Evolutionary conservation across 2,329 filamentous ascomycete species (phyloP).

Genomic region (Colletotrichum sp.): DNA sequence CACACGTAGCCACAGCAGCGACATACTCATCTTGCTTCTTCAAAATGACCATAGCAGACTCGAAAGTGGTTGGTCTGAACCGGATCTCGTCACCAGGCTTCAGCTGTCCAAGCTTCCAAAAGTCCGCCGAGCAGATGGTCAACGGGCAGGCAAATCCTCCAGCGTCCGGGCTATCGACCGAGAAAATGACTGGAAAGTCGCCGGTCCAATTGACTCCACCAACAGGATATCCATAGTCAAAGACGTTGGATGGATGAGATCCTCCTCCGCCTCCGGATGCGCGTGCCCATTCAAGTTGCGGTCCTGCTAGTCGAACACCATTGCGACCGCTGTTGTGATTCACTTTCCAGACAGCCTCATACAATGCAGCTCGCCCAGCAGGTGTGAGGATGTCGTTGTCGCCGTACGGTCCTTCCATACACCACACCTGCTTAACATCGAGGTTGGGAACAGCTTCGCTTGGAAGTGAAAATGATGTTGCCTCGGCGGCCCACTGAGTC

Average conservation of each 20-base stretch:
- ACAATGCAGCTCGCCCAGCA: slow-evolving; percentile 51
- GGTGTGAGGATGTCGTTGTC: slow-evolving; percentile 35
- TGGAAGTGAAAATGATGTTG: neutral
- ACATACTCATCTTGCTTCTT: neutral
- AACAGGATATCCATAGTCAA: slow-evolving; percentile 63
- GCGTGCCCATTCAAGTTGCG: slow-evolving; percentile 63
- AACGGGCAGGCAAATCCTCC: slow-evolving; percentile 35
- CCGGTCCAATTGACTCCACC: slow-evolving; percentile 39
- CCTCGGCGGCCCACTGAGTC: neutral
- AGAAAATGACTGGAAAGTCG: slow-evolving; percentile 37
- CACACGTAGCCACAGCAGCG: neutral
- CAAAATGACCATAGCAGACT: neutral
- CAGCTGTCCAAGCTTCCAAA: slow-evolving; percentile 41
- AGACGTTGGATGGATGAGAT: slow-evolving; percentile 63
- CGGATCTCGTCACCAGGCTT: slow-evolving; percentile 29
- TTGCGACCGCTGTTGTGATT: slow-evolving; percentile 66
- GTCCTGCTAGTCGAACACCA: slow-evolving; percentile 65
- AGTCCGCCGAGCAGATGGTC: slow-evolving; percentile 34
- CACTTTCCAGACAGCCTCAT: slow-evolving; percentile 54
- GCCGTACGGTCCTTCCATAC: slow-evolving; percentile 28
- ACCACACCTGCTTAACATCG: neutral
- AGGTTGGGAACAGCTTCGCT: neutral
- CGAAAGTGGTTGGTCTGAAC: neutral
- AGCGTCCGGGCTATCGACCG: slow-evolving; percentile 34
- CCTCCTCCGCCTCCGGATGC: slow-evolving; percentile 67